Evolutionary conservation across 768 basidiomycete genomes (phyloP).

Genomic region (Tricholoma sp.): DNA sequence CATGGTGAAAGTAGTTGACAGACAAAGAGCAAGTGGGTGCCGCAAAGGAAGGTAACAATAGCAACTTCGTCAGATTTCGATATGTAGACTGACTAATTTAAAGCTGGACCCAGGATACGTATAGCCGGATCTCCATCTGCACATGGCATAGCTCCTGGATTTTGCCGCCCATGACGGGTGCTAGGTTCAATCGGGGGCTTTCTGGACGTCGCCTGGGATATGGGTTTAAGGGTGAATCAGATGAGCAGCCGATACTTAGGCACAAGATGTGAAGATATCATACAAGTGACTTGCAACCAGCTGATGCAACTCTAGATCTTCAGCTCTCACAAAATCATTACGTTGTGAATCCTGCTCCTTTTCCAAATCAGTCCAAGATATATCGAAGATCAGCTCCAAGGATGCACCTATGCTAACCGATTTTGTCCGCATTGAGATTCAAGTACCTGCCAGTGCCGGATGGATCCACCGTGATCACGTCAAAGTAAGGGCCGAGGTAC

Average conservation of each 20-base stretch:
- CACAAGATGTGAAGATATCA: neutral
- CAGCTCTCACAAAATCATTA: neutral
- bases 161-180: constrained; percentile 14
- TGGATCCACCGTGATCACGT: neutral
- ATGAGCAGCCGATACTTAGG: neutral
- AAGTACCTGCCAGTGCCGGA: neutral
- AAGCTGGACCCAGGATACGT: constrained; percentile 6
- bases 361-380: neutral
- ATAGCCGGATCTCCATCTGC: constrained; percentile 16
- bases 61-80: neutral
- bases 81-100: constrained; percentile 10
- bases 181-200: constrained; percentile 5
- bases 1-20: constrained; percentile 30
- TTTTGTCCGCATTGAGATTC: neutral
- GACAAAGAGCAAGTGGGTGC: neutral
- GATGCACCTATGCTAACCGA: neutral
- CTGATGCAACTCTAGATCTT: neutral
- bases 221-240: constrained; percentile 9
- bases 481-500: neutral
- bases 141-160: constrained; percentile 6
- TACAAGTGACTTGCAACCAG: neutral
- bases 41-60: neutral
- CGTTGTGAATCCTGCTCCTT: neutral
- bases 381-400: neutral
- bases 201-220: too few relatives aligned